Conservation (phyloP, 2,329 filamentous ascomycete species). For the Ascochyta clinopodiicola region DNA sequence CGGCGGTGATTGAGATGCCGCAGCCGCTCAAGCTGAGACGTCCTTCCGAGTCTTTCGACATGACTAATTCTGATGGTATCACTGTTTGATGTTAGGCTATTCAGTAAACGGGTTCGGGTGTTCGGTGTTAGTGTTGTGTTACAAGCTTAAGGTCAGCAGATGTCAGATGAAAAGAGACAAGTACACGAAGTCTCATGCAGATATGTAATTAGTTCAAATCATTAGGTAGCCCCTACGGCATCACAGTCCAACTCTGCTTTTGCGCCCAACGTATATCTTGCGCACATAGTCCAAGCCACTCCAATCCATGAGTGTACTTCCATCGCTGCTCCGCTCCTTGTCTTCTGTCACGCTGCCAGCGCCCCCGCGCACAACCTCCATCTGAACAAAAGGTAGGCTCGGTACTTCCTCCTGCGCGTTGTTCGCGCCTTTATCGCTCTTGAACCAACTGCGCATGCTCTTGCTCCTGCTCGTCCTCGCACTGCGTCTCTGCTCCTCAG, state of each 20-base stretch:
- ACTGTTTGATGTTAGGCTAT: not conserved
- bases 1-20: conserved; percentile 26
- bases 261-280: conserved; percentile 11
- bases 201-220: not conserved
- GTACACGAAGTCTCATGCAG: not conserved
- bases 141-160: not conserved
- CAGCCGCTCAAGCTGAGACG: conserved; percentile 29
- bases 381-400: not conserved
- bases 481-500: not conserved
- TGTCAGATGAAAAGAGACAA: not conserved
- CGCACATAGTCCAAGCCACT: conserved; percentile 13
- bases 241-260: conserved; percentile 10
- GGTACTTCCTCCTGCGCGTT: not conserved
- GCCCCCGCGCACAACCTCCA: not conserved
- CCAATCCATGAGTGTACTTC: conserved; percentile 14
- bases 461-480: not conserved
- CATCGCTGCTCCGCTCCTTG: conserved; percentile 2
- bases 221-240: not conserved
- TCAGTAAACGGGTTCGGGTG: not conserved
- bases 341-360: not conserved
- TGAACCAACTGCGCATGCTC: conserved; percentile 13
- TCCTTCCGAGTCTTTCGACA: conserved; percentile 30
- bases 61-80: conserved; percentile 16
- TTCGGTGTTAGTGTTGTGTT: not conserved
- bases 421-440: not conserved